Base-by-base conservation (phyloP, 257 asterid species). In the Paulownia fortunei region DNA sequence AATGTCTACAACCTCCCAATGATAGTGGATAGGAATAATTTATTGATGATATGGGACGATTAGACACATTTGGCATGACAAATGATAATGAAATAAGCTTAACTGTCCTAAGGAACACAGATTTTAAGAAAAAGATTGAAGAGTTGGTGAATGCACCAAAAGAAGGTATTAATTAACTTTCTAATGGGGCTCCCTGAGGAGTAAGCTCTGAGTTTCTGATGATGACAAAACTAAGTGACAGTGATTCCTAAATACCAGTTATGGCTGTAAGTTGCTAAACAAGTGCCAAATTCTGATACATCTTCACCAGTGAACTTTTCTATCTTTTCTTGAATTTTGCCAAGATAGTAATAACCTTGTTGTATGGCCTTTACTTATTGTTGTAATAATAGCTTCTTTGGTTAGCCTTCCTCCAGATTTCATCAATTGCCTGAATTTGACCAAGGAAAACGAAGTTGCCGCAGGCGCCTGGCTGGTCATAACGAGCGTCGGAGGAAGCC, bases 381-480 rank as follows among this genome's bases (percentile, higher is more conserved):
- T 51, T 24, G 52, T 66, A 26, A 26, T 81, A 58, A 80, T 82
- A 72, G 73, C 74, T 69, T 63, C 46, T 74, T 74, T 73, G 49
- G 72, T 79, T 78, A 51, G 68, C 71, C 52, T 85, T 61, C 32
- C 76, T 84, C 77, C 90, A 94, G 99, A 85, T 94, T 94, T 82
- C 99, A 94, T 83, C 93, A 79, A 27, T 81, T 94, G 84, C 81
- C 92, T 51, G 99, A 94, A 83, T 94, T 94, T 56, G 99, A 94
- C 84, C 94, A 92, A 86, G 97, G 91, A 51, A 94, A 94, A 65
- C 79, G 99, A 55, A 94, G 99, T 69, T 94, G 99, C 83, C 92
- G 98, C 67, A 90, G 98, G 81, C 96, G 99, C 77, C 88, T 94
- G 74, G 99, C 98, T 13, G 96, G 96, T 68, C 99, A 94, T 85